These are phyloP conservation scores for Linnemannia zychae DNA, from an alignment of 192 early-diverging fungal genomes.

Conservation along the genomic window DNA sequence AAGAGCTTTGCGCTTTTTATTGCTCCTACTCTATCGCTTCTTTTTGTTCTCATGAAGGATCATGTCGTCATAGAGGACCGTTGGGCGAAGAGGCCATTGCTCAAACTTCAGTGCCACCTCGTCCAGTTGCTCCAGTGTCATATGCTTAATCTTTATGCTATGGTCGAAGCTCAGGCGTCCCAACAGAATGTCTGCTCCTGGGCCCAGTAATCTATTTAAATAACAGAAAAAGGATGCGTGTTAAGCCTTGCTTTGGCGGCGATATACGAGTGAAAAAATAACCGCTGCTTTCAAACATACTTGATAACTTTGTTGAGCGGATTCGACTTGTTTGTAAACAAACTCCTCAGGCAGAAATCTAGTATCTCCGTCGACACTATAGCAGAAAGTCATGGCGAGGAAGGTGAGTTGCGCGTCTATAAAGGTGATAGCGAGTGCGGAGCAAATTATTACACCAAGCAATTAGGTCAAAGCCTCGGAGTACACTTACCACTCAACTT, in stretches of 20 bases:
- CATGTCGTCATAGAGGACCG: constrained; percentile 62
- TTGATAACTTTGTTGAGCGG: constrained; percentile 45
- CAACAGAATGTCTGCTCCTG: constrained; percentile 66
- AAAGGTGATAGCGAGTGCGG: not conserved
- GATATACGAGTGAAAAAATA: too few species aligned
- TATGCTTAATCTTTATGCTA: constrained; percentile 53
- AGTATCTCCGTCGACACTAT: constrained; percentile 38
- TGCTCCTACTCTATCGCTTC: constrained; percentile 12
- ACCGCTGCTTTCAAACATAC: too few species aligned
- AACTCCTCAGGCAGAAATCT: constrained; percentile 42
- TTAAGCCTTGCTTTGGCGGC: too few species aligned
- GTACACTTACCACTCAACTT: constrained; percentile 30
- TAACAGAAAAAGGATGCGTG: not conserved
- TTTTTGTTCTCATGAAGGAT: constrained; percentile 37
- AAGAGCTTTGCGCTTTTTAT: not conserved
- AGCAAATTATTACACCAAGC: not conserved
- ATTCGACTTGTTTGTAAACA: constrained; percentile 49
- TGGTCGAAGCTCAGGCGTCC: constrained; percentile 60
- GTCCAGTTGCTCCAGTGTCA: constrained; percentile 61
- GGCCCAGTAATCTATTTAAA: constrained; percentile 58
- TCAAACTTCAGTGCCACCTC: constrained; percentile 67
- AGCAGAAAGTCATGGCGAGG: not conserved
- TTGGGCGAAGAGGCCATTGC: constrained; percentile 66
- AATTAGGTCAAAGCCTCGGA: not conserved
- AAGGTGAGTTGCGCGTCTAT: not conserved